Conservation (phyloP, 2,329 filamentous ascomycete genomes). For the Diaporthe citri region DNA sequence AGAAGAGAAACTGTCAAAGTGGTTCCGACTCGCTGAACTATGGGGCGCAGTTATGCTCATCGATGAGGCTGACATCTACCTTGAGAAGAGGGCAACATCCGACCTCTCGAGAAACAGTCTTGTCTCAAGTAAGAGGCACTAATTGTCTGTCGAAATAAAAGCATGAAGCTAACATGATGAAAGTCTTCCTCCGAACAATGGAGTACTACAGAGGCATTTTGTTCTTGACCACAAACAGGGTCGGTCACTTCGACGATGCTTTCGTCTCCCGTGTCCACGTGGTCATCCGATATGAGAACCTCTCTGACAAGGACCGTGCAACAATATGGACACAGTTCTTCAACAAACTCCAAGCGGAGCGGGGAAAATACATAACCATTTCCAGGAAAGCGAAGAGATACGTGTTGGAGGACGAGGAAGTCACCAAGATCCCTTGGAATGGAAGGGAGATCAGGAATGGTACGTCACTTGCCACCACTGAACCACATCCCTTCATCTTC, state of each 20-base stretch:
- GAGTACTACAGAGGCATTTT: conserved; percentile 47
- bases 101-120: conserved; percentile 46
- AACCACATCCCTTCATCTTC: too few relatives aligned
- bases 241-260: conserved; percentile 54
- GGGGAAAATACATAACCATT: background rate
- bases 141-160: conserved; percentile 40
- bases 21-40: background rate
- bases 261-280: conserved; percentile 52
- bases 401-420: conserved; percentile 8
- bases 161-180: background rate
- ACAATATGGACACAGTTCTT: background rate
- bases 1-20: background rate
- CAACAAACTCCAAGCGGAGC: conserved; percentile 16
- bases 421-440: conserved; percentile 8
- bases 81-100: conserved; percentile 40
- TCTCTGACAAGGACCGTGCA: background rate
- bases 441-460: conserved; percentile 22
- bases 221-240: conserved; percentile 48
- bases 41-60: conserved; percentile 41
- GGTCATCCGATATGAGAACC: conserved; percentile 47
- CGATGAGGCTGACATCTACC: conserved; percentile 47
- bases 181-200: conserved; percentile 45
- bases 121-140: conserved; percentile 39
- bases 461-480: too few relatives aligned
- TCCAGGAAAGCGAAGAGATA: background rate